Base-by-base conservation (phyloP, 2,329 filamentous ascomycete genomes). In the Thermoascus crustaceus region DNA sequence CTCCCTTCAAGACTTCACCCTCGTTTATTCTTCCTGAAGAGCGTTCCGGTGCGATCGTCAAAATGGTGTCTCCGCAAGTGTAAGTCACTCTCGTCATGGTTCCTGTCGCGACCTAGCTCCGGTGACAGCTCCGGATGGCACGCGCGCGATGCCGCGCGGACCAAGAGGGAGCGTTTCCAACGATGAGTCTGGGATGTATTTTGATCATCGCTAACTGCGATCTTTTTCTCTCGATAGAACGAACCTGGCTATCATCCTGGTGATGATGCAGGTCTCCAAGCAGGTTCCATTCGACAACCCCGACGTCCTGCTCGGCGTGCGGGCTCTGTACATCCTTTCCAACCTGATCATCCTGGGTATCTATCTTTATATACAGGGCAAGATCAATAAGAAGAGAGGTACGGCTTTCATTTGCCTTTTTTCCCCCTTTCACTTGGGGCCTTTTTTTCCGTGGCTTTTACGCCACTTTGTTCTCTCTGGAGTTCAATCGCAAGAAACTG, bases 351-450 rank as follows among this genome's bases (percentile, higher is more conserved):
- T 98, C 56, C 71, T 82, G 46, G 69, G 70, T 41, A 68, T 98
- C 57, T 94, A 94, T 69, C 67, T 91, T 54, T 95, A 87, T 65
- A 81, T 88, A 44, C 81, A 89, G 68, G 59, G 71, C 44, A 73
- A 83, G 68, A 89, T 98, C 66, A 89, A 93, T 71, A 83, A 83
- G 69, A 96, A 96, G 79, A 95, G 93, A 75, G 91, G 91, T 96
- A 73, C 42, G 14, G 14, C 14, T 18, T 30, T 17, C 27, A 31
- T 35, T 22, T 19, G 10, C 16, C 14, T n/a, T 20, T 11, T 38
- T 22, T 30, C 14, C 10, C 14, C 18, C 26, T 4, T n/a, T 29
- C 11, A n/a, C 14, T n/a, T 13, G n/a, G n/a, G n/a, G n/a, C 18
- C 21, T 10, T 19, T 35, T 17, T 33, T 11, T n/a, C 6, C 5